Evolutionary conservation across 192 early-diverging fungal genomes (phyloP), one percentile per base, ranked within the genome.

Genomic region (Coemansia sp.): DNA sequence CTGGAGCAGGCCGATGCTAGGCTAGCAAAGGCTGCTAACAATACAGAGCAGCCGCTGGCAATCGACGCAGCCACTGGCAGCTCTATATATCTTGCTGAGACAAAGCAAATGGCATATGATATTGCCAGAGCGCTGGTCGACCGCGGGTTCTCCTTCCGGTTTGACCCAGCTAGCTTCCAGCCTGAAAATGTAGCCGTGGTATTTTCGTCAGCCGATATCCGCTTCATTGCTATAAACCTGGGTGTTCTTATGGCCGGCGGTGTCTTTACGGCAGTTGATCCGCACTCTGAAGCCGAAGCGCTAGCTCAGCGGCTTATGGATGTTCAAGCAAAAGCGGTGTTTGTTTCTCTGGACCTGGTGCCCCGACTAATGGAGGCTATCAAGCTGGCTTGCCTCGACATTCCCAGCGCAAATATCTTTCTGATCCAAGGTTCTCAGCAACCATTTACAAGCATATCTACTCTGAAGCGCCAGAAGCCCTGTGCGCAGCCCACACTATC

Each of bases 171-270:
- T 10, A 46, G 26, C 18, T 20, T 31, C 16, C 23, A 34, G 26
- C 17, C 18, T 0, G 40, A 10, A 12, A 34, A 42, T 2, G 59
- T 45, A 1, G 48, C 28, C 10, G 50, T 31, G 3, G 66, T 70
- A 31, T 60, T 62, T n/a, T 14, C 55, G 7, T 58, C 54, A 0
- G 11, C 40, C 30, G 26, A 56, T 14, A 65, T 70, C 26, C 20
- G 42, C 36, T 49, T 62, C n/a, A 56, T 48, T 38, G 14, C 59
- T 11, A 52, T 70, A 1, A 55, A 76, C 44, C 60, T 57, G 16
- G 73, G 67, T 17, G 50, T 51, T 2, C 23, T 76, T 23, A 53
- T 76, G 46, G 67, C 64, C 16, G 73, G 59, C 20, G 67, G 73
- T 18, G 53, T 52, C 5, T 58, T 59, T 20, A 47, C 57, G 5